phyloP scores from a whole-genome alignment of 169 alveolate genomes.

The Miamiensis avidus region DNA sequence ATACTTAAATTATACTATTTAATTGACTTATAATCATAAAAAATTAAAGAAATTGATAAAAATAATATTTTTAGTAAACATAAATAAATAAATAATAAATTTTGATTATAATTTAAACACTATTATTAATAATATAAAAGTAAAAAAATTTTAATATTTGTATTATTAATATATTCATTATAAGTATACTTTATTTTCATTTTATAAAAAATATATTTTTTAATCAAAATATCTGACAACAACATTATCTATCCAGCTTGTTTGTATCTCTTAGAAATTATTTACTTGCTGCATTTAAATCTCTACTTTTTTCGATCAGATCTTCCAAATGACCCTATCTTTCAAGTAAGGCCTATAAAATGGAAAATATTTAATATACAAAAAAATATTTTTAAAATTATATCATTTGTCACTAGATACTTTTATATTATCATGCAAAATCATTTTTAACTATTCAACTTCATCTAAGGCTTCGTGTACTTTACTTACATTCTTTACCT shows the following conservation, averaged over 20 bases:
- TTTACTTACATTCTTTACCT: background rate
- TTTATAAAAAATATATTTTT: background rate
- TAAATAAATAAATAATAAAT: too few relatives aligned
- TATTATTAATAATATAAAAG: too few relatives aligned
- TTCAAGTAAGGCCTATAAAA: slow-evolving; percentile 4
- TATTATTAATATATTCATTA: too few relatives aligned
- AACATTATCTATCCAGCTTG: slow-evolving; percentile 17
- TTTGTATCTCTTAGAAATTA: slow-evolving; percentile 23
- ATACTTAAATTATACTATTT: too few relatives aligned
- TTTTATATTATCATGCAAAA: background rate
- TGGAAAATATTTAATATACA: background rate
- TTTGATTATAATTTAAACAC: too few relatives aligned
- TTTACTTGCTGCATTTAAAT: slow-evolving; percentile 24
- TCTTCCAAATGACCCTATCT: slow-evolving; percentile 11
- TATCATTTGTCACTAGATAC: background rate
- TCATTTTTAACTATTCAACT: background rate
- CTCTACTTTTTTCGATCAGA: slow-evolving; percentile 22
- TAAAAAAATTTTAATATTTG: too few relatives aligned
- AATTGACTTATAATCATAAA: too few relatives aligned
- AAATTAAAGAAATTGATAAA: too few relatives aligned
- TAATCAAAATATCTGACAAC: slow-evolving; percentile 20
- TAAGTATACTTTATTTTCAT: too few relatives aligned
- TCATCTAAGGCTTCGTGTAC: background rate
- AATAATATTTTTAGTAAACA: too few relatives aligned
- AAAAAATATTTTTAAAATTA: too few relatives aligned